Evolutionary conservation across 495 filamentous ascomycete genomes (phyloP).

Genomic region (Aspergillus nidulans): DNA sequence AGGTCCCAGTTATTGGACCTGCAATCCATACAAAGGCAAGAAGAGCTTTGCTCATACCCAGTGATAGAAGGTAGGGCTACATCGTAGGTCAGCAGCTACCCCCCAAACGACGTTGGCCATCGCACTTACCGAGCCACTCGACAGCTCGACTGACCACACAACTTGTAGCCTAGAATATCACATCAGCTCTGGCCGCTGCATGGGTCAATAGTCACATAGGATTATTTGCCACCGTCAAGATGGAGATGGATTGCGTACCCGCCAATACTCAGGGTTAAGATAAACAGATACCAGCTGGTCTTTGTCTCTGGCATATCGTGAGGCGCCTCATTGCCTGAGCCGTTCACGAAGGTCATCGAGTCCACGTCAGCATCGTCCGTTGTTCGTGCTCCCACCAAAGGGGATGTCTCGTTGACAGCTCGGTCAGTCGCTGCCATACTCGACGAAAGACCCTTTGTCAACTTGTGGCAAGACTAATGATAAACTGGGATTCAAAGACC

Average conservation of each 20-base stretch:
- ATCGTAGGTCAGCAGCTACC: neutral
- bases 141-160: slow-evolving; percentile 90
- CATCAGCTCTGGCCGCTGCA: slow-evolving; percentile 19
- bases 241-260: slow-evolving; percentile 38
- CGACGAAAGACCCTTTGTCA: neutral
- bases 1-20: slow-evolving; percentile 74
- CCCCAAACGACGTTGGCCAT: neutral
- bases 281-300: slow-evolving; percentile 74
- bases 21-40: slow-evolving; percentile 94
- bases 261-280: slow-evolving; percentile 78
- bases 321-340: slow-evolving; percentile 14
- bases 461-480: neutral
- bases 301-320: slow-evolving; percentile 39
- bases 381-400: slow-evolving; percentile 30
- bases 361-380: slow-evolving; percentile 18
- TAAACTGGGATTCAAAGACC: neutral
- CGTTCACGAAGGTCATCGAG: slow-evolving; percentile 8
- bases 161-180: slow-evolving; percentile 62
- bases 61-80: slow-evolving; percentile 62
- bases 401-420: slow-evolving; percentile 34
- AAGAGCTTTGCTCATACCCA: slow-evolving; percentile 89
- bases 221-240: neutral
- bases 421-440: slow-evolving; percentile 18
- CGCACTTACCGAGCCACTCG: slow-evolving; percentile 67
- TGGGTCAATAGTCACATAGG: slow-evolving; percentile 1